Conservation (phyloP, 805 yeast genomes). For the Wickerhamomyces bovis region DNA sequence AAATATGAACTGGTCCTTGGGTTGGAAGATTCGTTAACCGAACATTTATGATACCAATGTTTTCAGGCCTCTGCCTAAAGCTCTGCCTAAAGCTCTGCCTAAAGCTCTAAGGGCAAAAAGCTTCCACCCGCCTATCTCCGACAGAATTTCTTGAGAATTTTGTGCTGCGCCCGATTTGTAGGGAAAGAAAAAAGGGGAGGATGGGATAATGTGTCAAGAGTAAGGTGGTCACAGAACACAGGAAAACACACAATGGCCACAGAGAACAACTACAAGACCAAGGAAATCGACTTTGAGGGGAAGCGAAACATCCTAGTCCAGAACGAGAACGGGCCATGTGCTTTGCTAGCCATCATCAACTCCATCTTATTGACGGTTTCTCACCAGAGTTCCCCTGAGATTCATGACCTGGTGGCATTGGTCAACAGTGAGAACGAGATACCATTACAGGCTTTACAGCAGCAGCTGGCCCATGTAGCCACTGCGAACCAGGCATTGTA, state of each 20-base stretch:
- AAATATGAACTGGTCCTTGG: constrained; percentile 31
- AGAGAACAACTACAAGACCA: constrained; percentile 11
- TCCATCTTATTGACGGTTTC: constrained; percentile 50
- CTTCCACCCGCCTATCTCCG: no score
- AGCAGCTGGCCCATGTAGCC: constrained; percentile 44
- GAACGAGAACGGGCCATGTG: constrained; percentile 84
- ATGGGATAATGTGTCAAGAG: background rate
- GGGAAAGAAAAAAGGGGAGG: background rate
- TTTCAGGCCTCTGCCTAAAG: no score
- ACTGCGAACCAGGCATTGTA: constrained; percentile 26
- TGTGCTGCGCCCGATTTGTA: background rate
- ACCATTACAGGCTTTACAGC: constrained; percentile 36
- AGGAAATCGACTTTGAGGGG: constrained; percentile 19
- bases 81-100: background rate
- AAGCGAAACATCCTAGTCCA: constrained; percentile 56
- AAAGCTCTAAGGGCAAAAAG: background rate
- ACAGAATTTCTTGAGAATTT: background rate
- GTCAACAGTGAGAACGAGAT: constrained; percentile 28
- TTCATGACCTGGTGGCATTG: constrained; percentile 25
- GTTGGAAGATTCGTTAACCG: constrained; percentile 28
- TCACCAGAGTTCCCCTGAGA: constrained; percentile 18
- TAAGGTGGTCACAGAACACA: background rate
- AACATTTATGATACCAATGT: no score
- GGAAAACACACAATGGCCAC: background rate
- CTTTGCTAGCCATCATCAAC: constrained; percentile 72